phyloP scores from a whole-genome alignment of 257 asterid genomes.

The Gardenia jasminoides region DNA sequence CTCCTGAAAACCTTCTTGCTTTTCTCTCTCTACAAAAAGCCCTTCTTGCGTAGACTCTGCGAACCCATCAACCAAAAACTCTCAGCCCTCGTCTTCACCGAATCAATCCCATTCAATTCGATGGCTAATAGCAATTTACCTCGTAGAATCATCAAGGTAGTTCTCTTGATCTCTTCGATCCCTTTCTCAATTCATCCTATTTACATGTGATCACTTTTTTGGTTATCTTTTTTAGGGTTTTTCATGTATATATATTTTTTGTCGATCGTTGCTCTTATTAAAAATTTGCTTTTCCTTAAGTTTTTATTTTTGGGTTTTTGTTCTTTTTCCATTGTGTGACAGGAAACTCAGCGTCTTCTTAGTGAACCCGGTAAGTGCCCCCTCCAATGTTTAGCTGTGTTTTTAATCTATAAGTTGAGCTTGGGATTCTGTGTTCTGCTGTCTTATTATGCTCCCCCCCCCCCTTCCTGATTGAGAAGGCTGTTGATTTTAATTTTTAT shows the following conservation, averaged over 20 bases:
- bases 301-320: conserved; percentile 18
- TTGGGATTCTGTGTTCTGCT: not conserved
- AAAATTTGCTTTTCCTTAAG: conserved; percentile 8
- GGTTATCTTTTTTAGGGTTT: conserved; percentile 21
- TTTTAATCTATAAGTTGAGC: not conserved
- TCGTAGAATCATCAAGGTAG: conserved; percentile 74
- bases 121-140: conserved; percentile 65
- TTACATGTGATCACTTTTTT: conserved; percentile 17
- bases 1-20: not conserved
- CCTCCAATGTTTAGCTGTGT: not conserved
- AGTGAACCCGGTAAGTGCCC: conserved; percentile 84
- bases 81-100: not conserved
- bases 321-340: conserved; percentile 12
- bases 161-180: conserved; percentile 64
- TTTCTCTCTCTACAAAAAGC: conserved; percentile 8
- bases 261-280: conserved; percentile 6
- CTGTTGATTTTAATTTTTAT: not conserved
- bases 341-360: conserved; percentile 99
- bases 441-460: not conserved
- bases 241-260: not conserved
- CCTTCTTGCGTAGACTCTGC: conserved; percentile 31
- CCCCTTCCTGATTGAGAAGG: not conserved
- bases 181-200: conserved; percentile 32
- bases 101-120: conserved; percentile 31
- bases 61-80: not conserved